Conservation (phyloP, 2,329 filamentous ascomycete genomes). For the Trichophyton schoenleinii region DNA sequence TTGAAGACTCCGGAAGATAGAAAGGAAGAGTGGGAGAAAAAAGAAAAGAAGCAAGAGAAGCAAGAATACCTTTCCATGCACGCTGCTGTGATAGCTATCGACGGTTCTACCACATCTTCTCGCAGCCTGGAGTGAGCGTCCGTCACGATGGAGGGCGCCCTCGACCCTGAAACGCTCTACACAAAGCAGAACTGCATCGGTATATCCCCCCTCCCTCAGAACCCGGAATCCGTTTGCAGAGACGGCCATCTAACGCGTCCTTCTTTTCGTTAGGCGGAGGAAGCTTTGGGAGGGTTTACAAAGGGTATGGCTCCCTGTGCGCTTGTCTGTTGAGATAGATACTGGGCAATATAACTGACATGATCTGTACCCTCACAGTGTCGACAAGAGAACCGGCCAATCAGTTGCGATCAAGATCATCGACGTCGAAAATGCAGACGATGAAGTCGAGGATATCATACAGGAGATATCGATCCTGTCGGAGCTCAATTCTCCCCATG, state of each 20-base stretch:
- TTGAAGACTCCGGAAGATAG: not conserved
- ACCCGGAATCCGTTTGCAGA: not conserved
- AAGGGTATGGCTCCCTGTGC: slow-evolving; percentile 52
- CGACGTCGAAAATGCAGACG: slow-evolving; percentile 96
- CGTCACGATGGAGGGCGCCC: slow-evolving; percentile 36
- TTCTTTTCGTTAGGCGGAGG: slow-evolving; percentile 55
- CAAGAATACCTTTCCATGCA: not conserved
- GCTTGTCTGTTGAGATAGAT: slow-evolving; percentile 1
- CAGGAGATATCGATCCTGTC: slow-evolving; percentile 97
- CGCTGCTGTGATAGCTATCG: not conserved
- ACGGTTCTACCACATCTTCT: not conserved
- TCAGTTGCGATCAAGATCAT: slow-evolving; percentile 97
- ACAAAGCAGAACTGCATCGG: slow-evolving; percentile 86
- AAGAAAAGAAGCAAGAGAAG: not conserved
- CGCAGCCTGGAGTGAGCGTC: not conserved
- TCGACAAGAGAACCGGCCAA: slow-evolving; percentile 85
- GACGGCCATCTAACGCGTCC: not conserved
- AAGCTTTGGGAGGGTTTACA: slow-evolving; percentile 97
- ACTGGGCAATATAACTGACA: not conserved
- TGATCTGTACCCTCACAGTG: slow-evolving; percentile 37
- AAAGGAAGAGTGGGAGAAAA: not conserved
- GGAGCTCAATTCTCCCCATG: slow-evolving; percentile 87
- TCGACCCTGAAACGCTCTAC: slow-evolving; percentile 83
- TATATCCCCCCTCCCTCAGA: slow-evolving; percentile 22
- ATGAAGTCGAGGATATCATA: slow-evolving; percentile 98